Percentiles rank a stretch among this genome's conserved stretches.
Conservation (phyloP, 257 asterid genomes). For the Ilex asprella region DNA sequence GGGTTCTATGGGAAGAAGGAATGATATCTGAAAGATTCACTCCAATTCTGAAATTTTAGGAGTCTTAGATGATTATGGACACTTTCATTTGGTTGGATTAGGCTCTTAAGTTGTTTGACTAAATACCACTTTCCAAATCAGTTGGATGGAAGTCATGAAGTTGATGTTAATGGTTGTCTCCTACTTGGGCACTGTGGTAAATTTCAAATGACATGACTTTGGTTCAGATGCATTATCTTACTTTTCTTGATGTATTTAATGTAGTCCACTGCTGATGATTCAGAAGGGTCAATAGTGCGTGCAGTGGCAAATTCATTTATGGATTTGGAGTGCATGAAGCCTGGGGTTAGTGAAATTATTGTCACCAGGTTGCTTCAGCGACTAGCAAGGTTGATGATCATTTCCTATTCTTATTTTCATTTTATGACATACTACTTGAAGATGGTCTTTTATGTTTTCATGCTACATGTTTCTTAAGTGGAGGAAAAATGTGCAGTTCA, state of each 20-base stretch:
- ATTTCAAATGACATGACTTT: too few relatives aligned
- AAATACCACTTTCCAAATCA: not conserved
- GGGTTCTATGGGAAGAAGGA: too few relatives aligned
- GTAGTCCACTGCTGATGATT: slow-evolving; percentile 60
- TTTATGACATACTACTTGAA: slow-evolving; percentile 1
- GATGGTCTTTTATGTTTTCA: not conserved
- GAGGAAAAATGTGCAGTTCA: slow-evolving; percentile 42
- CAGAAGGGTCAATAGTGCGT: slow-evolving; percentile 50
- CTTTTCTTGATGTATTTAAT: not conserved
- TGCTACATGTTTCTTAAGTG: slow-evolving; percentile 12
- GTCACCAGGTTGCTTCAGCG: slow-evolving; percentile 78
- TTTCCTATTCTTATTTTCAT: slow-evolving; percentile 4
- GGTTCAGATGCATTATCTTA: not conserved
- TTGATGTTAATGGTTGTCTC: not conserved
- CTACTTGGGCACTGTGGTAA: not conserved
- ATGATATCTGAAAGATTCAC: too few relatives aligned
- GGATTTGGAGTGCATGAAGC: slow-evolving; percentile 74
- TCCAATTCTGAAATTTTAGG: too few relatives aligned
- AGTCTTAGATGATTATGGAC: not conserved
- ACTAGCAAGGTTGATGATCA: slow-evolving; percentile 55
- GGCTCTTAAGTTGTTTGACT: not conserved
- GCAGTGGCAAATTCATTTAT: slow-evolving; percentile 52
- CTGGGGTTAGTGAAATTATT: slow-evolving; percentile 75
- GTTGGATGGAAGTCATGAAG: not conserved
- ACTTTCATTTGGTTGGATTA: not conserved